Evolutionary conservation across 192 early-diverging fungal species (phyloP).

Genomic region (Coemansia sp.): DNA sequence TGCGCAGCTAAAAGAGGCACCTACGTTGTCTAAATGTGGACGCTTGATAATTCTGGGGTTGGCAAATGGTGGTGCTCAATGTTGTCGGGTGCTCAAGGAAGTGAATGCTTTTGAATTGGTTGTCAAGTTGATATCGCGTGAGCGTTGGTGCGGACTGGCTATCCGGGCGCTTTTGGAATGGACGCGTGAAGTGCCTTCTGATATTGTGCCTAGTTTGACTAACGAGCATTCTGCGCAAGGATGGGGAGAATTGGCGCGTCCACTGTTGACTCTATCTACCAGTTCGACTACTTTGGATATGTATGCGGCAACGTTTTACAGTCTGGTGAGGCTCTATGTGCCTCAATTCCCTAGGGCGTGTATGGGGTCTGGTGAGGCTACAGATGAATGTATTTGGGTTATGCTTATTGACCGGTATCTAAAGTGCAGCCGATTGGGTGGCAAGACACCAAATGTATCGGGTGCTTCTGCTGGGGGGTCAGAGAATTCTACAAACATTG

Average conservation of each 20-base stretch:
- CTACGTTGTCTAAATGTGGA: slow-evolving; percentile 38
- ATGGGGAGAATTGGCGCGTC: slow-evolving; percentile 46
- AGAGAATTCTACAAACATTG: slow-evolving; percentile 1
- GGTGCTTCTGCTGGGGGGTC: no score
- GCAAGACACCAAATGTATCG: slow-evolving; percentile 17
- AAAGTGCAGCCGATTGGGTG: slow-evolving; percentile 39
- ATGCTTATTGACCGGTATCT: slow-evolving; percentile 52
- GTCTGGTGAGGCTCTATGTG: slow-evolving; percentile 36
- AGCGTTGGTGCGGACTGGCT: slow-evolving; percentile 50
- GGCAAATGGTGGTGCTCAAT: slow-evolving; percentile 36
- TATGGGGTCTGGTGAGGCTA: slow-evolving; percentile 41
- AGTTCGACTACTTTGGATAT: slow-evolving; percentile 51
- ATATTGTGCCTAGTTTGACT: slow-evolving; percentile 47
- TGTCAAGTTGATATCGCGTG: slow-evolving; percentile 51
- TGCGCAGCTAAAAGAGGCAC: slow-evolving; percentile 36
- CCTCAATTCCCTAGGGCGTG: slow-evolving; percentile 45
- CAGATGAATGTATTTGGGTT: slow-evolving; percentile 35
- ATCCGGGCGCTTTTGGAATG: slow-evolving; percentile 49
- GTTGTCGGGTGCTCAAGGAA: slow-evolving; percentile 50
- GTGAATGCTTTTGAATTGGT: slow-evolving; percentile 48
- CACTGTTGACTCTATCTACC: slow-evolving; percentile 42
- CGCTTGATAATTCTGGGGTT: slow-evolving; percentile 41
- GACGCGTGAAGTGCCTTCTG: slow-evolving; percentile 33
- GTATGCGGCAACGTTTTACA: slow-evolving; percentile 45
- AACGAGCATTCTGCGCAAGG: slow-evolving; percentile 26